phyloP scores from a whole-genome alignment of 2,329 filamentous ascomycete genomes.

The Colletotrichum chrysophilum region DNA sequence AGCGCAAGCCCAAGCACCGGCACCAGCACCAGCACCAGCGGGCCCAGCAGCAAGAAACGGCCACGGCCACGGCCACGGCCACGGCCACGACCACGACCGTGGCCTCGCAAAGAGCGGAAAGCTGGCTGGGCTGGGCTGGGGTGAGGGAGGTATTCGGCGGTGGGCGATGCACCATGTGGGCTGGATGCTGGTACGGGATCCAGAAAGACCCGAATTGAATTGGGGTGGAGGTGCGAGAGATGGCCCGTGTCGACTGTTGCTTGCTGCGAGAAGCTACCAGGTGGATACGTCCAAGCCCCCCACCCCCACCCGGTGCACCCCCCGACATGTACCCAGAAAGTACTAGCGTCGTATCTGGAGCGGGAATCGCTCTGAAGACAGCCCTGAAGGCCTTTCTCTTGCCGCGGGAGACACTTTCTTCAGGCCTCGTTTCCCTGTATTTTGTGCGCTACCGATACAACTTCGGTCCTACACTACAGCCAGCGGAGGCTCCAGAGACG shows the following conservation, averaged over 20 bases:
- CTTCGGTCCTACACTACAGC: background rate
- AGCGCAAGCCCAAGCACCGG: background rate
- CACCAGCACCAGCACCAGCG: background rate
- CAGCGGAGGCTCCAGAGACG: background rate
- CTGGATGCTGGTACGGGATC: background rate
- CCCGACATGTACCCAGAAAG: background rate
- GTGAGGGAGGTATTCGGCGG: constrained; percentile 2
- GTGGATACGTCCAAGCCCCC: background rate
- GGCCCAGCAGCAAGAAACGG: background rate
- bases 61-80: background rate
- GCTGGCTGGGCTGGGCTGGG: background rate
- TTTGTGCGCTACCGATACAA: background rate
- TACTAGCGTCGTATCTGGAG: constrained; percentile 4
- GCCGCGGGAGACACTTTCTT: background rate
- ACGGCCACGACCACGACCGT: background rate
- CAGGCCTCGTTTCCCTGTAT: background rate
- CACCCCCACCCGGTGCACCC: background rate
- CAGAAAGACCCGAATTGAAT: background rate
- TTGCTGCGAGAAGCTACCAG: background rate
- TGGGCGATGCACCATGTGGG: constrained; percentile 21
- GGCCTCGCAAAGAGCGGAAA: constrained; percentile 10
- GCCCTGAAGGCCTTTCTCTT: constrained; percentile 16
- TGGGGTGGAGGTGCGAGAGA: background rate
- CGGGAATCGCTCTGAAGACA: background rate
- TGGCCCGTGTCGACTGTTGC: constrained; percentile 13